These are phyloP conservation scores for Arthrobotrys conoides DNA, from an alignment of 2,329 filamentous ascomycete genomes.

Conservation along the genomic window DNA sequence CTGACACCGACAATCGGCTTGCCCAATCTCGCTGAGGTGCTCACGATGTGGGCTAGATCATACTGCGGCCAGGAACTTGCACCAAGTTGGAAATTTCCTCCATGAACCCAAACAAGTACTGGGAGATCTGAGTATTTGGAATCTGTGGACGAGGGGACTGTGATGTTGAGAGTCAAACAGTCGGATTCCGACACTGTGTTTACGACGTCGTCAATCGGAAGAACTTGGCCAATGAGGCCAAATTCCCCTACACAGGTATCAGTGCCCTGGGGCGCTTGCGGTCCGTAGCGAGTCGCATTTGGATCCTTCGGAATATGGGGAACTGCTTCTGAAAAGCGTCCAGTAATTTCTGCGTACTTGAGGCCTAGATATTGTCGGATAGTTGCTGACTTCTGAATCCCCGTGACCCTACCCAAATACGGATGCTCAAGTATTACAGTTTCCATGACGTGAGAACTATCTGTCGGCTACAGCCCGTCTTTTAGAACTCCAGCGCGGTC, in stretches of 20 bases:
- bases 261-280: slow-evolving; percentile 47
- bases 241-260: slow-evolving; percentile 51
- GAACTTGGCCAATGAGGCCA: slow-evolving; percentile 39
- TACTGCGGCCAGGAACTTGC: slow-evolving; percentile 72
- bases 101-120: slow-evolving; percentile 72
- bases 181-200: slow-evolving; percentile 67
- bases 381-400: slow-evolving; percentile 39
- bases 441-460: slow-evolving; percentile 12
- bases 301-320: slow-evolving; percentile 39
- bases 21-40: slow-evolving; percentile 68
- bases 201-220: slow-evolving; percentile 27
- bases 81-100: slow-evolving; percentile 71
- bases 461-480: neutral
- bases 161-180: slow-evolving; percentile 72
- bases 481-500: neutral
- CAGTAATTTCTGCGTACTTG: slow-evolving; percentile 49
- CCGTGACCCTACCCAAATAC: slow-evolving; percentile 36
- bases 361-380: slow-evolving; percentile 44
- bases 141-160: slow-evolving; percentile 66
- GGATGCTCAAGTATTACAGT: slow-evolving; percentile 40
- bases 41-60: slow-evolving; percentile 69
- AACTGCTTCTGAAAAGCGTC: slow-evolving; percentile 46
- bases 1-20: slow-evolving; percentile 70
- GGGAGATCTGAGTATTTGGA: slow-evolving; percentile 67
- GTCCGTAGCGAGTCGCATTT: slow-evolving; percentile 44